Conservation (phyloP, 805 yeast genomes). For the Scheffersomyces spartinae region DNA sequence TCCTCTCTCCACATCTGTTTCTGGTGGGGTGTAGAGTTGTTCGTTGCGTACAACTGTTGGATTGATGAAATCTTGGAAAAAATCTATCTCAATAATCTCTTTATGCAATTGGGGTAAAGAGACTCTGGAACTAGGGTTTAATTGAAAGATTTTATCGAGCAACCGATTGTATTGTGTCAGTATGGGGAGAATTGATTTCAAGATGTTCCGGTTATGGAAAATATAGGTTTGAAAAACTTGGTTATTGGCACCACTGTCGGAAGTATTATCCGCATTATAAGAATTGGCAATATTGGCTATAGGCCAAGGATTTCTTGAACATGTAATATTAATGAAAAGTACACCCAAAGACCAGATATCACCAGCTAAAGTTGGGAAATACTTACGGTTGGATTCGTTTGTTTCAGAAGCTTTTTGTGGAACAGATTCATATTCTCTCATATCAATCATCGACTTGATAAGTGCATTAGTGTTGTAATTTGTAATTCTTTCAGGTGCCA, state of each 20-base stretch:
- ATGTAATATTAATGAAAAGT: constrained; percentile 65
- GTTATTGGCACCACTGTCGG: no score
- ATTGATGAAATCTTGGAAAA: constrained; percentile 13
- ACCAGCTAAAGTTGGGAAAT: constrained; percentile 61
- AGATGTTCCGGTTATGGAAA: constrained; percentile 36
- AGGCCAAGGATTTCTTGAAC: constrained; percentile 87
- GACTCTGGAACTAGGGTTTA: constrained; percentile 40
- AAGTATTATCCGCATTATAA: no score
- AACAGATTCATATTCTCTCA: constrained; percentile 13
- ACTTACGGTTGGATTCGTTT: constrained; percentile 14
- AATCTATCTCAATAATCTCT: constrained; percentile 22
- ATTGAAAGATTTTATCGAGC: constrained; percentile 30
- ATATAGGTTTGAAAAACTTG: constrained; percentile 54
- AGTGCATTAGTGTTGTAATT: constrained; percentile 25
- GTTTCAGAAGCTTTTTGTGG: constrained; percentile 3
- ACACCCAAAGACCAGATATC: constrained; percentile 86
- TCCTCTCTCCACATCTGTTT: constrained; percentile 2
- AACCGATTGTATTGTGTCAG: constrained; percentile 49
- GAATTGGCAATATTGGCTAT: constrained; percentile 55
- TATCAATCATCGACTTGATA: constrained; percentile 16
- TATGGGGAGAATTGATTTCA: constrained; percentile 62
- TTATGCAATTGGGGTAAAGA: constrained; percentile 25
- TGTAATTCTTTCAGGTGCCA: constrained; percentile 81
- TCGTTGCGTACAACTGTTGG: constrained; percentile 3
- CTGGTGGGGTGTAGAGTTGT: constrained; percentile 12